A percentile compares a stretch with the other conserved stretches of the same genome.
Conservation (phyloP, 495 filamentous ascomycete genomes). For the Chaetomium cochliodes region DNA sequence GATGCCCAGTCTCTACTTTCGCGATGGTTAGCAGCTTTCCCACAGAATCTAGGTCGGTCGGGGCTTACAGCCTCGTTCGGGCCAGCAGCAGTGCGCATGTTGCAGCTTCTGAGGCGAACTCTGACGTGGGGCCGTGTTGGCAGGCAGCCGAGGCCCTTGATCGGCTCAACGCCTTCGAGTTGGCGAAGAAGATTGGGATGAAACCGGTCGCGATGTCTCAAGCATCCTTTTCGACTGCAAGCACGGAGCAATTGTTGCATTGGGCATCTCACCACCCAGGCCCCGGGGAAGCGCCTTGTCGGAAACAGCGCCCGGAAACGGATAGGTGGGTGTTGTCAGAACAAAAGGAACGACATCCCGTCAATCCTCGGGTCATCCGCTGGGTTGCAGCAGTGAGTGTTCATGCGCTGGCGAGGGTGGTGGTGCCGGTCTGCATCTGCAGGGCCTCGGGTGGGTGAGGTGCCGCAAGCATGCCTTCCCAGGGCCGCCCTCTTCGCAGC, state of each 20-base stretch:
- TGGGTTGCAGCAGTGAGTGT: background rate
- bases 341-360: background rate
- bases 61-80: background rate
- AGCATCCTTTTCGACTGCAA: background rate
- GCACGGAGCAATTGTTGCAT: background rate
- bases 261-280: background rate
- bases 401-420: slow-evolving; percentile 4
- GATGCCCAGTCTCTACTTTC: background rate
- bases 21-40: background rate
- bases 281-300: background rate
- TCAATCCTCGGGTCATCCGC: background rate
- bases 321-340: background rate
- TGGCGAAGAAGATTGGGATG: slow-evolving; percentile 1
- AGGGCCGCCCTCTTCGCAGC: background rate
- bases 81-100: background rate
- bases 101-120: slow-evolving; percentile 10
- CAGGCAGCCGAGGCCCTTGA: slow-evolving; percentile 3
- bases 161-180: background rate
- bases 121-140: background rate
- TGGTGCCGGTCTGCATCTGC: slow-evolving; percentile 2
- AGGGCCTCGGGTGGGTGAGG: background rate
- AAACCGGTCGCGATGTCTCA: background rate
- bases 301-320: slow-evolving; percentile 1
- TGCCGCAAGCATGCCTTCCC: slow-evolving; percentile 1
- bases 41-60: background rate